Conservation (phyloP, 371 early-diverging fungal species). For the Actinomucor elegans region DNA sequence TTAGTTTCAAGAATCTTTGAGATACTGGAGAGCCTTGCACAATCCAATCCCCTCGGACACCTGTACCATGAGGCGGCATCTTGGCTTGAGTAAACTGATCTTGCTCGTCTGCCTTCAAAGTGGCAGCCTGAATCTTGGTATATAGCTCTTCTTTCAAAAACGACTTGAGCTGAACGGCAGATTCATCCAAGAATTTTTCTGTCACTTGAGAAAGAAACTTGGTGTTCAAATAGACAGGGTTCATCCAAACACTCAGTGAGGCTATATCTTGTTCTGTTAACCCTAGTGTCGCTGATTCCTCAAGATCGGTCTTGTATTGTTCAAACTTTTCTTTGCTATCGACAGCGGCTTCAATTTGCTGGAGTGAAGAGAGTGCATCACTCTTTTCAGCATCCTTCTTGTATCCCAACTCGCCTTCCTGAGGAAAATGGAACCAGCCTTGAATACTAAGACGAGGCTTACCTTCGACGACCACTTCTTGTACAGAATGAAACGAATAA, state of each 20-base stretch:
- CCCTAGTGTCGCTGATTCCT: conserved; percentile 6
- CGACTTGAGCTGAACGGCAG: conserved; percentile 63
- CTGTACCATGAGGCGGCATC: conserved; percentile 53
- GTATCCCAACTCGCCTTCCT: conserved; percentile 61
- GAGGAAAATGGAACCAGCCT: conserved; percentile 79
- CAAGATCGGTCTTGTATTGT: conserved; percentile 16
- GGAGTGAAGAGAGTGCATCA: conserved; percentile 52
- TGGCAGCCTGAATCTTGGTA: conserved; percentile 29
- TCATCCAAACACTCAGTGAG: conserved; percentile 53
- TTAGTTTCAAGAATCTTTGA: conserved; percentile 51
- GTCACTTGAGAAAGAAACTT: conserved; percentile 47
- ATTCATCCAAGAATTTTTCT: conserved; percentile 66
- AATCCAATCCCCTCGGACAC: conserved; percentile 51
- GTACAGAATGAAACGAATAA: conserved; percentile 75
- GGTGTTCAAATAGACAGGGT: conserved; percentile 62
- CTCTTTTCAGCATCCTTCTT: conserved; percentile 32
- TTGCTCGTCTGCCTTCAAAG: conserved; percentile 30
- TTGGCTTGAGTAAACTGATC: conserved; percentile 23
- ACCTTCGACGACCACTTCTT: conserved; percentile 65
- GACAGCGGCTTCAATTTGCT: conserved; percentile 26
- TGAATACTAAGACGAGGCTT: conserved; percentile 68
- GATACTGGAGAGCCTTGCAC: conserved; percentile 59
- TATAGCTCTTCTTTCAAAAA: conserved; percentile 55
- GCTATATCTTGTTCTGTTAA: conserved; percentile 46
- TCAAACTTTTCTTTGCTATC: conserved; percentile 18